These are phyloP conservation scores for Macrolepiota fuliginosa DNA, from an alignment of 768 basidiomycete species.

Conservation along the genomic window DNA sequence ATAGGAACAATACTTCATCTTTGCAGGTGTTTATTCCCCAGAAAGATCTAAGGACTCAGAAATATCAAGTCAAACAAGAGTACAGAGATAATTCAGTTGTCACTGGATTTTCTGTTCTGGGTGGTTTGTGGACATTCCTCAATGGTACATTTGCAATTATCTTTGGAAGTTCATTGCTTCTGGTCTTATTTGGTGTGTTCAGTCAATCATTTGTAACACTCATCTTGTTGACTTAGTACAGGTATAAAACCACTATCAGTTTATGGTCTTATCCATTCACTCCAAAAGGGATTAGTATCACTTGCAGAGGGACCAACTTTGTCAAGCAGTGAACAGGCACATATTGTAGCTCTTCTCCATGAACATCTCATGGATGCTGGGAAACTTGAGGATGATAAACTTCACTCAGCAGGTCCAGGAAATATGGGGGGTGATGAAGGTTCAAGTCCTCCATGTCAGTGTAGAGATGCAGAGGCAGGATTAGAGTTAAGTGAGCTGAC, in stretches of 20 bases:
- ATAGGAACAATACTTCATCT: background rate
- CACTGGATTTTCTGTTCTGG: slow-evolving; percentile 5
- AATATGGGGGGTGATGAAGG: too few relatives aligned
- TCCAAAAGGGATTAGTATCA: background rate
- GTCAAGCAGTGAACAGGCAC: background rate
- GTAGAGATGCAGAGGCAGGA: too few relatives aligned
- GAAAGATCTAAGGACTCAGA: background rate
- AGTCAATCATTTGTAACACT: background rate
- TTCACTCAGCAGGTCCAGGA: too few relatives aligned
- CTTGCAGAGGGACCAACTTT: background rate
- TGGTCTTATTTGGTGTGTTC: slow-evolving; percentile 3
- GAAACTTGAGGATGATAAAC: background rate
- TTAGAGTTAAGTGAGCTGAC: too few relatives aligned
- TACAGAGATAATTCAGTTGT: slow-evolving; percentile 9
- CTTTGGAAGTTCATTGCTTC: slow-evolving; percentile 10
- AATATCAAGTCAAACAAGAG: slow-evolving; percentile 2
- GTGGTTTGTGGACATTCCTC: slow-evolving; percentile 13
- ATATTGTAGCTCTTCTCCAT: background rate
- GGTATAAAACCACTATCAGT: slow-evolving; percentile 5
- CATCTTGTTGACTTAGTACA: background rate
- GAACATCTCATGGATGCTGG: background rate
- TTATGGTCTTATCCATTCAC: too few relatives aligned
- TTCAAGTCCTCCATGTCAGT: too few relatives aligned
- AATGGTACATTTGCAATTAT: slow-evolving; percentile 9
- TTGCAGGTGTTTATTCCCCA: background rate